Evolutionary conservation across 1,284 basidiomycete genomes (phyloP), one percentile per base, ranked within the genome.

Genomic region (Ceratobasidium sp.): DNA sequence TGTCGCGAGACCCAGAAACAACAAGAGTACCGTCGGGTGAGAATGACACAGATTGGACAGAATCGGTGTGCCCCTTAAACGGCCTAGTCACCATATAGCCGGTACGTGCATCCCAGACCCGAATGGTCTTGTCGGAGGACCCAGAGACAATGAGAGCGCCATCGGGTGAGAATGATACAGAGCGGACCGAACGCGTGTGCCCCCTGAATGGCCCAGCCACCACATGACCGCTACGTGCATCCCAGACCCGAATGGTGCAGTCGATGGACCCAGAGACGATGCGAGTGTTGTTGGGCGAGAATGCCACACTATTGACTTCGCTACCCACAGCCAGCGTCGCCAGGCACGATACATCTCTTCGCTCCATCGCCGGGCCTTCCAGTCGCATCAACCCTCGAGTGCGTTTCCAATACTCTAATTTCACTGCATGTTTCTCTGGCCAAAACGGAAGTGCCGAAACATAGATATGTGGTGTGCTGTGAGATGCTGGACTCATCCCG

Each of bases 201-300:
- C 62, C 60, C n/a, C 5, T 44, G 22, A 66, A 33, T 14, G 48
- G 47, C 45, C 36, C 22, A 9, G 45, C 47, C 24, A 73, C 15
- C 48, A 64, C 60, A 19, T 29, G 74, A 22, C 84, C 79, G 1
- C 78, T 78, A 15, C 77, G 73, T 15, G 84, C 78, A 67, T 84
- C 84, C 82, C 84, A 85, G 27, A 84, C 78, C 76, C 84, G 84
- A 73, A 85, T 77, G 44, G 84, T 85, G 79, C 82, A 83, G 77
- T 85, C 51, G 15, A 24, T 41, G 3, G 47, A 53, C 1, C 33
- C 31, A 9, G 65, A 69, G 65, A 41, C 48, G 51, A 69, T 36
- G 2, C 24, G 50, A 19, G 6, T 19, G 11, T 31, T 27, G 29
- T 56, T 36, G 9, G 50, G 51, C 5, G 66, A 69, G 31, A 36